Evolutionary conservation across 2,329 filamentous ascomycete genomes (phyloP).

Genomic region (Truncatella angustata): DNA sequence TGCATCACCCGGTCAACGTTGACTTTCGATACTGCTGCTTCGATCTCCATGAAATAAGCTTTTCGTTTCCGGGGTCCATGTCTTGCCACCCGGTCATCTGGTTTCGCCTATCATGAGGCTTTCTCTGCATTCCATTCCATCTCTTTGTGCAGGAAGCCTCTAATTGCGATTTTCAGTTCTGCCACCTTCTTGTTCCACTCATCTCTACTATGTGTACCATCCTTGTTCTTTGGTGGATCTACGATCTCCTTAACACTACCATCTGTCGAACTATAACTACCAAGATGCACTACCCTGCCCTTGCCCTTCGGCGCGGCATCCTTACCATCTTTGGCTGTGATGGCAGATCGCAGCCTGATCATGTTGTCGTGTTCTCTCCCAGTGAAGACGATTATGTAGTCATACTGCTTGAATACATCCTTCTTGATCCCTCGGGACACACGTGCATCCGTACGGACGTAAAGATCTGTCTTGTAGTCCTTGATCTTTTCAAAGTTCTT

Average conservation of each 20-base stretch:
- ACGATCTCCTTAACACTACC: neutral
- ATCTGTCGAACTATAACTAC: neutral
- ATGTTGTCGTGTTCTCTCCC: constrained; percentile 2
- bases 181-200: neutral
- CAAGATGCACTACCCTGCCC: neutral
- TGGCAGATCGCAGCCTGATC: neutral
- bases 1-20: no score
- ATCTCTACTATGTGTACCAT: neutral
- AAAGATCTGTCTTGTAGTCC: neutral
- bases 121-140: constrained; percentile 7
- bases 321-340: neutral
- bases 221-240: neutral
- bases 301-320: neutral
- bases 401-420: neutral
- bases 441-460: neutral
- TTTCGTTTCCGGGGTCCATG: no score
- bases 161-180: neutral
- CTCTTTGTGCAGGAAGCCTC: neutral
- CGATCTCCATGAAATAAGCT: no score
- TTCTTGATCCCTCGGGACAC: neutral
- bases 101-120: no score
- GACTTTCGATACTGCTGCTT: no score
- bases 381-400: constrained; percentile 3
- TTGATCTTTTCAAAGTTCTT: neutral
- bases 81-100: no score